Conservation (phyloP, 257 asterid species). For the Vinca minor region DNA sequence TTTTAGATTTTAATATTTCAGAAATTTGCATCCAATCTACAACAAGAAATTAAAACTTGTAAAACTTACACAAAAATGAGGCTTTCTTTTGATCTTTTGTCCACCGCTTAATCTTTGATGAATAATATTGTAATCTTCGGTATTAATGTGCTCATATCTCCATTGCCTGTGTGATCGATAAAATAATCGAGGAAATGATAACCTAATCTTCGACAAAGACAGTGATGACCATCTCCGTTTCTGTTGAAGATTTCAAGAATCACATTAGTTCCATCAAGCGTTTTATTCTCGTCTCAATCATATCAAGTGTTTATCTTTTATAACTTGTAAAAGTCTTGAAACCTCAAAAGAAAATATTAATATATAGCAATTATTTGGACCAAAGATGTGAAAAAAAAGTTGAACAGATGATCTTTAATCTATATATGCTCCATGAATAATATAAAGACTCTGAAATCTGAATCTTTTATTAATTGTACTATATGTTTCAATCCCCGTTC, state of each 20-base stretch:
- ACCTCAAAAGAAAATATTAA: too few species aligned
- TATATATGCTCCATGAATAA: too few species aligned
- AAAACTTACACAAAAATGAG: slow-evolving; percentile 36
- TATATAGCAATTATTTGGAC: too few species aligned
- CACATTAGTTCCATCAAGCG: not conserved
- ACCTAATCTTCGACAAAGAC: slow-evolving; percentile 15
- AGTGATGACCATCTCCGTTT: slow-evolving; percentile 32
- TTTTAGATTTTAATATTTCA: not conserved
- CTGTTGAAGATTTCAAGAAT: slow-evolving; percentile 16
- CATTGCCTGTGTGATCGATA: slow-evolving; percentile 20
- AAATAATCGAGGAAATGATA: slow-evolving; percentile 14
- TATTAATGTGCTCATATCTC: slow-evolving; percentile 34
- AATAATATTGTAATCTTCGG: slow-evolving; percentile 25
- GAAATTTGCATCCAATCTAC: not conserved
- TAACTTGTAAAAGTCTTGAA: too few species aligned
- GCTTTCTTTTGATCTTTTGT: slow-evolving; percentile 9
- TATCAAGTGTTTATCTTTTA: too few species aligned
- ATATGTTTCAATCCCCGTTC: too few species aligned
- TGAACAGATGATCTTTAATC: too few species aligned
- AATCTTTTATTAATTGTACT: too few species aligned
- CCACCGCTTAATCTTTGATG: slow-evolving; percentile 17
- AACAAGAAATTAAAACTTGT: not conserved
- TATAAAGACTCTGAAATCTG: too few species aligned
- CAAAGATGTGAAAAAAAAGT: too few species aligned
- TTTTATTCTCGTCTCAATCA: too few species aligned